phyloP scores from a whole-genome alignment of 768 basidiomycete genomes.

The Phlebiopsis gigantea region DNA sequence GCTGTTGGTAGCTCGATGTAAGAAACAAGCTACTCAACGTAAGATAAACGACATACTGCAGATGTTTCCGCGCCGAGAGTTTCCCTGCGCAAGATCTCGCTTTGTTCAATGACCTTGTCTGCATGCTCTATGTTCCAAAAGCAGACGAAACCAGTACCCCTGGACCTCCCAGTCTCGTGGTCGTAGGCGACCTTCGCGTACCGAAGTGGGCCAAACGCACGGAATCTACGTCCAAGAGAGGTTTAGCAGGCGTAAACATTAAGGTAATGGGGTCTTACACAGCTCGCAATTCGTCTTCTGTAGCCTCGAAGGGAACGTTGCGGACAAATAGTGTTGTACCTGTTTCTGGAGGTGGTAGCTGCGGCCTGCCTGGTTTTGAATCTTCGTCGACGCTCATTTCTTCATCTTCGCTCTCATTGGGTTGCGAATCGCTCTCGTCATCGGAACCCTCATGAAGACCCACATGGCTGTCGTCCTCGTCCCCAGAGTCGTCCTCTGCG shows the following conservation, averaged over 20 bases:
- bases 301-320: constrained; percentile 88
- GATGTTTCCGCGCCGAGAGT: constrained; percentile 41
- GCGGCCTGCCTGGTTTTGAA: constrained; percentile 51
- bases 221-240: constrained; percentile 59
- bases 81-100: constrained; percentile 64
- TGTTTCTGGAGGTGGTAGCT: constrained; percentile 76
- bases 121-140: constrained; percentile 95
- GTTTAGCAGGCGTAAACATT: neutral
- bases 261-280: constrained; percentile 44
- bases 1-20: constrained; percentile 26
- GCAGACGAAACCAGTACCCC: constrained; percentile 95
- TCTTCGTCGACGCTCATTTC: constrained; percentile 26
- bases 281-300: constrained; percentile 85
- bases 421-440: constrained; percentile 35
- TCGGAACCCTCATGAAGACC: constrained; percentile 37
- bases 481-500: constrained; percentile 21
- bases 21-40: neutral
- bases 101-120: constrained; percentile 77
- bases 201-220: constrained; percentile 84
- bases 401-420: constrained; percentile 22
- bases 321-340: constrained; percentile 93
- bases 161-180: constrained; percentile 72
- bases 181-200: constrained; percentile 93
- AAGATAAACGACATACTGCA: constrained; percentile 14
- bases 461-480: constrained; percentile 32